Base-by-base conservation (phyloP, 1,284 basidiomycete species). In the Pseudozyma sp. region DNA sequence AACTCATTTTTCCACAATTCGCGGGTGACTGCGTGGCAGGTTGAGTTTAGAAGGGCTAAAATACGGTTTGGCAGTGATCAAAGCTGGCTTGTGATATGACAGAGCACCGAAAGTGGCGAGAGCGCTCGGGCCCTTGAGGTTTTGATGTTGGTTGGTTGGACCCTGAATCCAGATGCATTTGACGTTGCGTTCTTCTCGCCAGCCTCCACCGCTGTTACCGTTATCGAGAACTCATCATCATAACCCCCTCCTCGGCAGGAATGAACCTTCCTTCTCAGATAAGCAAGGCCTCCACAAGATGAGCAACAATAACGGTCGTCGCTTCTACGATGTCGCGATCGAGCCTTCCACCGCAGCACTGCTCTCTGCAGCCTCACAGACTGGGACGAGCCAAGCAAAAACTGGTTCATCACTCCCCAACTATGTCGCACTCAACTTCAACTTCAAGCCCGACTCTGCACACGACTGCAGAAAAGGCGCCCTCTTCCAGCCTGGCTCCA, bases 361-460 rank as follows among this genome's bases (percentile, higher is more conserved):
- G 5, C 48, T 68, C 14, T 17, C 48, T 35, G 40, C 54, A 8
- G 39, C 16, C 1, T 51, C 59, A 4, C 45, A 68, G 13, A 10
- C 40, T 11, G 40, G 7, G 10, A n/a, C 14, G 24, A 34, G 54
- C 60, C 39, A 48, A 29, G 37, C 30, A 31, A 31, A 10, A 13
- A 13, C 10, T n/a, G 24, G 42, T 35, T 31, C 46, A 30, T n/a
- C 50, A 17, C 57, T 59, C 19, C 59, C 67, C 4, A 51, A 37
- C 46, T 61, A 63, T 45, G 61, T 69, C 9, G 58, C 71, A 0
- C 43, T 74, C 17, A 66, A 61, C 53, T 74, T 69, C 59, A 74
- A 74, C 59, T 74, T 74, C 60, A 74, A 74, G 59, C 71, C 71
- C 1, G 67, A 74, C 46, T 69, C 67, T 6, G 57, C 63, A 0